A percentile compares a stretch with the other conserved stretches of the same genome.
Evolutionary conservation across 345 rosid genomes (phyloP).

Genomic region (Dipteronia dyeriana): DNA sequence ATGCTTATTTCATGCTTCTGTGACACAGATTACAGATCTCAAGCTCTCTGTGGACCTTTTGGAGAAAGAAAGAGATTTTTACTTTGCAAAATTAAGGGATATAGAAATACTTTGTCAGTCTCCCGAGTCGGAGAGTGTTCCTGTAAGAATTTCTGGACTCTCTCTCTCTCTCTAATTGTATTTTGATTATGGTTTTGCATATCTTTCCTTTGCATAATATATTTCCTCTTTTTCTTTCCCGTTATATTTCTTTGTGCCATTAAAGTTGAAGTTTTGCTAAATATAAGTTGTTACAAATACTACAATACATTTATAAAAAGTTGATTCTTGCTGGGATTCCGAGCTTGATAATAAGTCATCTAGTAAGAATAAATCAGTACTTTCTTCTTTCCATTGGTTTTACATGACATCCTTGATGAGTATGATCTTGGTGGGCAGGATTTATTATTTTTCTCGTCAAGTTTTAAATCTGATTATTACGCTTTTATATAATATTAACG

Average conservation of each 20-base stretch:
- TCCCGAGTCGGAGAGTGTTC: constrained; percentile 62
- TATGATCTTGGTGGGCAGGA: neutral
- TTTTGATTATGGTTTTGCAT: constrained; percentile 5
- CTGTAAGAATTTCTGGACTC: constrained; percentile 48
- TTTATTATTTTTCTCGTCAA: neutral
- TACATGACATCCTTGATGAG: neutral
- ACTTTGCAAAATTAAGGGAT: constrained; percentile 85
- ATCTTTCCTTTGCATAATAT: neutral
- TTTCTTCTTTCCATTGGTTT: neutral
- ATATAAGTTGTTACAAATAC: neutral
- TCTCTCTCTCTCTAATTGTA: neutral
- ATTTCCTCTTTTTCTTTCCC: neutral
- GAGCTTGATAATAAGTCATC: neutral
- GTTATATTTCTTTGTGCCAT: neutral
- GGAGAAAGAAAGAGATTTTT: constrained; percentile 94
- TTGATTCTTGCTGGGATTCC: neutral
- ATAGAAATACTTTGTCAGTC: constrained; percentile 83
- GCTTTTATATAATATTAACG: constrained; percentile 15
- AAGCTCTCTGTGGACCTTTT: constrained; percentile 73
- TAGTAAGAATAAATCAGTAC: neutral
- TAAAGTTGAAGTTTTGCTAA: neutral
- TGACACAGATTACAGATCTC: constrained; percentile 60
- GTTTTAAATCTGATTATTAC: neutral
- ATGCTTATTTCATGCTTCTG: constrained; percentile 9
- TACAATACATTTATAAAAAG: neutral